Conservation (phyloP, 768 basidiomycete genomes). For the Cyathus striatus region DNA sequence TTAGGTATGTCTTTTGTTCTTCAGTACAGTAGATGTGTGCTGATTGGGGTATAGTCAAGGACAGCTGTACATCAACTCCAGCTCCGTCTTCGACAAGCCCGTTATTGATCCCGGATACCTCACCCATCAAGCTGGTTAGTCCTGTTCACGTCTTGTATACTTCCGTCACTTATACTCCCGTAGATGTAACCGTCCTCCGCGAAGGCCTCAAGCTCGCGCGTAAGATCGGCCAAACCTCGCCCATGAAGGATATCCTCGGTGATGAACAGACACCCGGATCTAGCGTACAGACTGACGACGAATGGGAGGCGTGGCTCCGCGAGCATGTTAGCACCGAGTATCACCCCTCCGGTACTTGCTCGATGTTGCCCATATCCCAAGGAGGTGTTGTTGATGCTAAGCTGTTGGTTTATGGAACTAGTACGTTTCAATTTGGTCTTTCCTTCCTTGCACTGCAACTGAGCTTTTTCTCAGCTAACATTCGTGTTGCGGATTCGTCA, state of each 20-base stretch:
- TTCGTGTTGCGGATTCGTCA: conserved; percentile 54
- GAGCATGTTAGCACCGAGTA: conserved; percentile 35
- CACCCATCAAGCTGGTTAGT: conserved; percentile 35
- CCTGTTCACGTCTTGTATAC: neutral
- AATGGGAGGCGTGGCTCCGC: conserved; percentile 45
- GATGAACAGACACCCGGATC: conserved; percentile 47
- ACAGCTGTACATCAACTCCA: conserved; percentile 48
- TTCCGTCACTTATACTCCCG: neutral
- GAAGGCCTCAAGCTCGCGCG: conserved; percentile 54
- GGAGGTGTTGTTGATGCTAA: conserved; percentile 11
- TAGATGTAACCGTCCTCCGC: conserved; percentile 36
- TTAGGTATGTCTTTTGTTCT: conserved; percentile 27
- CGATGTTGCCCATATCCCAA: conserved; percentile 9
- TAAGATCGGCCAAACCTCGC: conserved; percentile 39
- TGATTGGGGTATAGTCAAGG: conserved; percentile 33
- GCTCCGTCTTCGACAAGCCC: conserved; percentile 48
- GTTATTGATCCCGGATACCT: conserved; percentile 59
- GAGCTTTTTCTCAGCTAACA: conserved; percentile 25
- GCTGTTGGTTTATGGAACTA: conserved; percentile 8
- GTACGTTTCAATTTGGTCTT: neutral
- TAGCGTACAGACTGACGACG: conserved; percentile 39
- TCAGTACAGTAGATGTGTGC: neutral
- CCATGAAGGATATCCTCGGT: conserved; percentile 34
- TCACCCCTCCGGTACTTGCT: conserved; percentile 33
- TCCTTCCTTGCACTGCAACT: neutral